Conservation (phyloP, 768 basidiomycete species). For the Russula virescens region DNA sequence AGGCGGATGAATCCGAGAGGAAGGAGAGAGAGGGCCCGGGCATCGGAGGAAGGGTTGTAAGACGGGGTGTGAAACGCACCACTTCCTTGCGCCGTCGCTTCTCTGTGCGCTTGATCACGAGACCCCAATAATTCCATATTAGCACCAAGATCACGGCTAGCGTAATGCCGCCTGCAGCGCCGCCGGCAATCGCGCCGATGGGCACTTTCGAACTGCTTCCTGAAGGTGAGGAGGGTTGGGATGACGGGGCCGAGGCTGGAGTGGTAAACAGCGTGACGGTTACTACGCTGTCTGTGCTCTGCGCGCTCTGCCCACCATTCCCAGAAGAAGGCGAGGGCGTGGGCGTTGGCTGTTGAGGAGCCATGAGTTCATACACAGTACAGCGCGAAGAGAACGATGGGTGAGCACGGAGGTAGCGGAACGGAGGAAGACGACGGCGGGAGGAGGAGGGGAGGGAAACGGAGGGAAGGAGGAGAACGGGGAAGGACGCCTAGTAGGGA, state of each 20-base stretch:
- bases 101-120: conserved; percentile 35
- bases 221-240: conserved; percentile 14
- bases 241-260: conserved; percentile 2
- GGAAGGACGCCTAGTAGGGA: too few relatives aligned
- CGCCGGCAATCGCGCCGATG: conserved; percentile 46
- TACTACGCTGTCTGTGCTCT: too few relatives aligned
- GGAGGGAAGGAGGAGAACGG: too few relatives aligned
- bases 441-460: not conserved
- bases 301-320: not conserved
- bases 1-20: not conserved
- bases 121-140: conserved; percentile 46
- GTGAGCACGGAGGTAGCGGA: not conserved
- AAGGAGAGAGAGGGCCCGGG: not conserved
- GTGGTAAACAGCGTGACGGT: conserved; percentile 8
- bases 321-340: not conserved
- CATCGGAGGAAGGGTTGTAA: too few relatives aligned
- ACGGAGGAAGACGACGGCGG: not conserved
- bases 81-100: conserved; percentile 31
- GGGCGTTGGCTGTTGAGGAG: not conserved
- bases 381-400: too few relatives aligned
- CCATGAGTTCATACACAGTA: not conserved
- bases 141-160: conserved; percentile 41
- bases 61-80: conserved; percentile 26
- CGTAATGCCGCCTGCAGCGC: conserved; percentile 41
- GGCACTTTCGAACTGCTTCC: conserved; percentile 31